Evolutionary conservation across 2,329 filamentous ascomycete species (phyloP).

Genomic region (Stachybotrys elegans): DNA sequence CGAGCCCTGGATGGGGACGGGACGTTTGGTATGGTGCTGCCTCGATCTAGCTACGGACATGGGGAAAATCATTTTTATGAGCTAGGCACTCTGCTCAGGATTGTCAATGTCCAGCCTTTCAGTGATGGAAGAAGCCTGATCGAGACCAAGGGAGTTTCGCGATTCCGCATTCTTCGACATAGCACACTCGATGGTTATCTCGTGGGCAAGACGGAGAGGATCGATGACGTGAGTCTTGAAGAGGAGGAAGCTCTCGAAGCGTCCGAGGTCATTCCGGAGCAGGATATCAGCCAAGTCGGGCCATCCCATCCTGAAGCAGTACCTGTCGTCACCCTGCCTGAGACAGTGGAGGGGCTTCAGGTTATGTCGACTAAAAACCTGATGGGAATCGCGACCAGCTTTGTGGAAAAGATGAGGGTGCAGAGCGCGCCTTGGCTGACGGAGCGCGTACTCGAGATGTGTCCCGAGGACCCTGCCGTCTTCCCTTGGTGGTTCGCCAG

Average conservation of each 20-base stretch:
- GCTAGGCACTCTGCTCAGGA: conserved; percentile 73
- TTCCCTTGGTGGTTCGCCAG: conserved; percentile 92
- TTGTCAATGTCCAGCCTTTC: conserved; percentile 68
- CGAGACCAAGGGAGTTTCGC: conserved; percentile 69
- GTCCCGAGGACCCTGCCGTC: conserved; percentile 66
- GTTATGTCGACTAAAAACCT: conserved; percentile 65
- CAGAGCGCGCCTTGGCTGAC: conserved; percentile 72
- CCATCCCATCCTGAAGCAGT: conserved; percentile 3
- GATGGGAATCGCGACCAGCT: conserved; percentile 59
- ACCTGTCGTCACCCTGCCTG: conserved; percentile 8
- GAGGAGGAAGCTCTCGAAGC: conserved; percentile 77
- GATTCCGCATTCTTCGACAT: conserved; percentile 67
- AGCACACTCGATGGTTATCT: conserved; percentile 69
- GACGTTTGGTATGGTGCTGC: conserved; percentile 82
- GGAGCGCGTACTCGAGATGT: conserved; percentile 63
- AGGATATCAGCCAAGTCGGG: not conserved
- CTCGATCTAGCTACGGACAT: conserved; percentile 45
- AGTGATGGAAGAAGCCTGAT: conserved; percentile 78
- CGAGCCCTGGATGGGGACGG: conserved; percentile 67
- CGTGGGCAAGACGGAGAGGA: conserved; percentile 67
- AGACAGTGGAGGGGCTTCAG: conserved; percentile 11
- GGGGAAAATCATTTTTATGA: conserved; percentile 52
- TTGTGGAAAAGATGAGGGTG: conserved; percentile 63
- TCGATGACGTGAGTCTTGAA: conserved; percentile 76
- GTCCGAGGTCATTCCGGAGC: conserved; percentile 40